Evolutionary conservation across 23 red algal species (phyloP).

Genomic region (Gracilaria domingensis): DNA sequence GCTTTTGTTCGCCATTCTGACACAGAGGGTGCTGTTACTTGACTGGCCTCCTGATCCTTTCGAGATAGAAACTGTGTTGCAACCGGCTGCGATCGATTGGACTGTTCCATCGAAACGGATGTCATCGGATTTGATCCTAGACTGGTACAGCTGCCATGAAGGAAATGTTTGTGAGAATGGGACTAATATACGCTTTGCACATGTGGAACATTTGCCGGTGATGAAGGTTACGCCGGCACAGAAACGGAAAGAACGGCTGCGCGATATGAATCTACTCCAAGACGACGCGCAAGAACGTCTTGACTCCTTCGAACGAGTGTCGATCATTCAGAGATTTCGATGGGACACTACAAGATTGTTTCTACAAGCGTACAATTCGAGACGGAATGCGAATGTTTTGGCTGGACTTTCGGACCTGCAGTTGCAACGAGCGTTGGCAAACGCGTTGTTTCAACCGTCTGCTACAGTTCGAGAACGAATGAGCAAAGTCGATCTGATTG

Average conservation of each 20-base stretch:
- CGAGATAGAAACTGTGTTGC: background rate
- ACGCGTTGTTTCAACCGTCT: background rate
- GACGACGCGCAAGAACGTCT: background rate
- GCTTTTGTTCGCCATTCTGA: slow-evolving; percentile 21
- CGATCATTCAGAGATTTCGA: background rate
- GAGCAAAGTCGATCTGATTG: background rate
- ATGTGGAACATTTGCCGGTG: background rate
- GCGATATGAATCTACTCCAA: background rate
- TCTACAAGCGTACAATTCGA: background rate
- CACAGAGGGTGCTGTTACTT: slow-evolving; percentile 24
- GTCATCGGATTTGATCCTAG: background rate
- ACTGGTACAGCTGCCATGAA: background rate
- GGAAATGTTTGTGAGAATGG: background rate
- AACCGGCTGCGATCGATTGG: slow-evolving; percentile 28
- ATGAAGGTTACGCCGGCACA: too few species aligned
- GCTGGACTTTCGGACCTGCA: background rate
- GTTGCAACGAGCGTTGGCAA: background rate
- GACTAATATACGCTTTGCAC: background rate
- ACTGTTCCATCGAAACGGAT: background rate
- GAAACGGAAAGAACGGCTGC: background rate
- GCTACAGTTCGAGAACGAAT: background rate
- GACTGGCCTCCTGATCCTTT: slow-evolving; percentile 34
- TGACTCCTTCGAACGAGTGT: background rate
- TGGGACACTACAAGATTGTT: background rate
- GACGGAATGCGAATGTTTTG: background rate